Percentiles rank a stretch among this genome's conserved stretches.
phyloP scores from a whole-genome alignment of 2,329 filamentous ascomycete genomes.

The Ceratocystis harringtonii region DNA sequence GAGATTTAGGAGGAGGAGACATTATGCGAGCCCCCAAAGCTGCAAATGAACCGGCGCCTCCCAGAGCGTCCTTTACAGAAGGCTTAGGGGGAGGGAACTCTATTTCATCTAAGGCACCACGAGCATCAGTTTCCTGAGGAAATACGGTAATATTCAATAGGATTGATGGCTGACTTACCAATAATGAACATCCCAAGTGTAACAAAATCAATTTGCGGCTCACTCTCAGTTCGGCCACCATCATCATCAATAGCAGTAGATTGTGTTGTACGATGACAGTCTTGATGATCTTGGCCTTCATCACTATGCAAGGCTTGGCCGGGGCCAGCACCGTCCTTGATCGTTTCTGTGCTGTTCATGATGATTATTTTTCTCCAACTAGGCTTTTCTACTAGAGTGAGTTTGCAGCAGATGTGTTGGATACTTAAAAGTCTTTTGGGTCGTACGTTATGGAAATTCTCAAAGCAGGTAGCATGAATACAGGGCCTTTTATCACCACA shows the following conservation, averaged over 20 bases:
- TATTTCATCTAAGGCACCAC: slow-evolving; percentile 59
- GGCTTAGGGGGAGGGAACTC: slow-evolving; percentile 60
- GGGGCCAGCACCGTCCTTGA: background rate
- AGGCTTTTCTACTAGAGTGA: background rate
- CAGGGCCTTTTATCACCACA: background rate
- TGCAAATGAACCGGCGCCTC: slow-evolving; percentile 75
- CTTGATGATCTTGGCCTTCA: background rate
- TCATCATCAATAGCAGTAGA: background rate
- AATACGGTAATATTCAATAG: background rate
- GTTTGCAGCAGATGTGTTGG: background rate
- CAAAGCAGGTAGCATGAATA: background rate
- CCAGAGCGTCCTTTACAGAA: slow-evolving; percentile 60
- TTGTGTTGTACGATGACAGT: background rate
- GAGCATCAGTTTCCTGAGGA: slow-evolving; percentile 7
- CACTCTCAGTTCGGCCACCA: background rate
- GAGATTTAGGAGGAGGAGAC: slow-evolving; percentile 48
- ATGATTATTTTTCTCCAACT: background rate
- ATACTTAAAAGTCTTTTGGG: background rate
- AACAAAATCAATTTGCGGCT: slow-evolving; percentile 42
- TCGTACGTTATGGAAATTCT: background rate
- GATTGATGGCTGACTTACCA: slow-evolving; percentile 31
- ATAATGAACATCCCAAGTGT: slow-evolving; percentile 63
- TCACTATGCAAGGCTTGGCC: background rate
- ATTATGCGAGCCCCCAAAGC: slow-evolving; percentile 81
- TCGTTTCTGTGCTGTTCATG: background rate